Evolutionary conservation across 2,329 filamentous ascomycete genomes (phyloP).

Genomic region (Periconia sp.): DNA sequence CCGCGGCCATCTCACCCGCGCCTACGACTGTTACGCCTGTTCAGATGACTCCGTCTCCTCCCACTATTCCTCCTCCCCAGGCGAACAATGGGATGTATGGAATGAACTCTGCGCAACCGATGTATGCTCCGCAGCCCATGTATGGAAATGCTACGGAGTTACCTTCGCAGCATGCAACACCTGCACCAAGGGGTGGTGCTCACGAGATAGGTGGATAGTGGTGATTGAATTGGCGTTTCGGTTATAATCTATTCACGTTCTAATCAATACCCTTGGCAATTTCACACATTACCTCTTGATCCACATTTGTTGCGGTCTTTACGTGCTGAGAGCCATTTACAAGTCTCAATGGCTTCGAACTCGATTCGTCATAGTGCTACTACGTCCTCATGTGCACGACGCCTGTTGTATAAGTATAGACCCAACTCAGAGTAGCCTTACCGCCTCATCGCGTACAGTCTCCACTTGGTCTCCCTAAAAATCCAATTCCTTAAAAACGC

Average conservation of each 20-base stretch:
- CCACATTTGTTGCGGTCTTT: no score
- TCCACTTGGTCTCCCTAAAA: no score
- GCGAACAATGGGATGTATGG: slow-evolving; percentile 4
- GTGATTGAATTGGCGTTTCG: background rate
- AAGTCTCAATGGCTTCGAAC: background rate
- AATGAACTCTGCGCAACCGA: background rate
- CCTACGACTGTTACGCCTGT: background rate
- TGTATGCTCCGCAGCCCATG: slow-evolving; percentile 2
- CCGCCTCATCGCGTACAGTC: no score
- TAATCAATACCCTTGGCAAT: no score
- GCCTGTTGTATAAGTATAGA: no score
- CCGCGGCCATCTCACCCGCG: background rate
- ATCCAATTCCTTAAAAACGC: no score
- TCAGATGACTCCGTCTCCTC: background rate
- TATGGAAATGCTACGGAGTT: slow-evolving; percentile 3
- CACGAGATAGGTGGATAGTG: background rate
- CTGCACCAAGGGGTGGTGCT: slow-evolving; percentile 1
- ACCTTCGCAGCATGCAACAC: background rate
- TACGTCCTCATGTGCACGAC: no score
- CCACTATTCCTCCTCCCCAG: background rate
- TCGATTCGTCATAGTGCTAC: no score
- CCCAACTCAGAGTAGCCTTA: no score
- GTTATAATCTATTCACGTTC: background rate
- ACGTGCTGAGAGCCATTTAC: background rate
- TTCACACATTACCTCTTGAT: no score